Percentiles rank a stretch among this genome's conserved stretches.
phyloP scores from a whole-genome alignment of 208 protist species.

The Porcisia deanei region DNA sequence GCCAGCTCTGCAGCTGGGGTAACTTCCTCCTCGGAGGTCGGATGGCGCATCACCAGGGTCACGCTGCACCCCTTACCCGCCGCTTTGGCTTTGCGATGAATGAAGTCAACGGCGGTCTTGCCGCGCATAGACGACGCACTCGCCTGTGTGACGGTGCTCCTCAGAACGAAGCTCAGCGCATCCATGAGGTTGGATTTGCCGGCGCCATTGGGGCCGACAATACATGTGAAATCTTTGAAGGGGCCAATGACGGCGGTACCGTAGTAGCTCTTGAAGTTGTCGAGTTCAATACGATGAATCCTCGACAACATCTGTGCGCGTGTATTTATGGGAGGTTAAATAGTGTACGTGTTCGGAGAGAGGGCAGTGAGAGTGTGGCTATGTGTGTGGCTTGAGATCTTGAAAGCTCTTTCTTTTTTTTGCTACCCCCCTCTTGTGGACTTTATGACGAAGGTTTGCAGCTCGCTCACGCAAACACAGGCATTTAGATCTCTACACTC shows the following conservation, averaged over 20 bases:
- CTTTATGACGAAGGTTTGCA: too few relatives aligned
- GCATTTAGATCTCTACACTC: too few relatives aligned
- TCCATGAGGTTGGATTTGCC: constrained; percentile 99
- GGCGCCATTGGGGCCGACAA: constrained; percentile 99
- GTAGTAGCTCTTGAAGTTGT: constrained; percentile 99
- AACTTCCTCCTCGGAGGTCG: not conserved
- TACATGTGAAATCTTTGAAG: constrained; percentile 97
- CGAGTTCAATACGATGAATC: constrained; percentile 91
- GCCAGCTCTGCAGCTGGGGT: constrained; percentile 8
- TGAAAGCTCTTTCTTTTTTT: too few relatives aligned
- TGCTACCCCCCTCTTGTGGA: too few relatives aligned
- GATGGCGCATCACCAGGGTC: constrained; percentile 78
- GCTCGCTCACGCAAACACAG: too few relatives aligned
- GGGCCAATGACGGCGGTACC: constrained; percentile 95
- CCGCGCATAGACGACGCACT: constrained; percentile 74
- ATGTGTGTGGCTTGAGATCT: too few relatives aligned
- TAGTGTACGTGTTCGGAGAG: not conserved
- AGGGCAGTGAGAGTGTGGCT: not conserved
- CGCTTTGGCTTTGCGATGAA: constrained; percentile 74
- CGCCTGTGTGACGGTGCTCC: constrained; percentile 46
- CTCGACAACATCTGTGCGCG: constrained; percentile 53
- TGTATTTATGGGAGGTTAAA: not conserved
- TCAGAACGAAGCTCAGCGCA: constrained; percentile 98
- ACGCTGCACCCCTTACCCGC: constrained; percentile 60
- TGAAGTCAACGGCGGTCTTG: constrained; percentile 88